Evolutionary conservation across 2,329 filamentous ascomycete species (phyloP).

Genomic region (Aspergillus piperis): DNA sequence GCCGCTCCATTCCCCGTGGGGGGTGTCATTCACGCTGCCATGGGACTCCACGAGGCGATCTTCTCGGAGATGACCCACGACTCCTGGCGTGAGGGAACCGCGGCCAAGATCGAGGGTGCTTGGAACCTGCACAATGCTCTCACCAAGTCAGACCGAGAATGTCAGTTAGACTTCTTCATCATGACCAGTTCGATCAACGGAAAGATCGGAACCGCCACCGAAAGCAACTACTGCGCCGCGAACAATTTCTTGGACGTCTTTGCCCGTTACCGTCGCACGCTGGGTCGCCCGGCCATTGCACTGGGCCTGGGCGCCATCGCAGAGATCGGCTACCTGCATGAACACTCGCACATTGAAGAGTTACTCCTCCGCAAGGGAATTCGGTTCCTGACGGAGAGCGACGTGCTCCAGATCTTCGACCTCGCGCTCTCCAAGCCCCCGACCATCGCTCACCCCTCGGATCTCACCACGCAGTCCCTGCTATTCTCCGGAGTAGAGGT

Average conservation of each 20-base stretch:
- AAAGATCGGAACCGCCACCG: slow-evolving; percentile 25
- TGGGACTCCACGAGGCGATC: slow-evolving; percentile 44
- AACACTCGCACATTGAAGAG: background rate
- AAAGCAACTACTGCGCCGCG: background rate
- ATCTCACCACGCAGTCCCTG: background rate
- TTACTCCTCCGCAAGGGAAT: slow-evolving; percentile 1
- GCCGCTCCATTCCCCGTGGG: slow-evolving; percentile 5
- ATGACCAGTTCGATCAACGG: slow-evolving; percentile 29
- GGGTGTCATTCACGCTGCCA: slow-evolving; percentile 22
- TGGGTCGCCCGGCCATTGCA: background rate
- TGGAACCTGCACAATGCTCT: slow-evolving; percentile 51
- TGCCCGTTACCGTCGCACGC: background rate
- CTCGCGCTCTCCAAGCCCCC: background rate
- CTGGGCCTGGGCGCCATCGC: background rate
- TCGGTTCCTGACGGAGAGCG: background rate
- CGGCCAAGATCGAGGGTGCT: slow-evolving; percentile 55
- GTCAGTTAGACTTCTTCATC: slow-evolving; percentile 34
- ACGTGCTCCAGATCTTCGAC: background rate
- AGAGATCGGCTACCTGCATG: background rate
- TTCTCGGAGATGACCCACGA: slow-evolving; percentile 54
- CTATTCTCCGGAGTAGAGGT: background rate
- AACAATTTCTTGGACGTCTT: background rate
- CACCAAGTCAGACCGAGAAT: background rate
- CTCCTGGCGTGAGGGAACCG: slow-evolving; percentile 48
- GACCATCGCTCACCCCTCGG: background rate